These are phyloP conservation scores for Mimosa bimucronata DNA, from an alignment of 306 rosid species.

Conservation along the genomic window DNA sequence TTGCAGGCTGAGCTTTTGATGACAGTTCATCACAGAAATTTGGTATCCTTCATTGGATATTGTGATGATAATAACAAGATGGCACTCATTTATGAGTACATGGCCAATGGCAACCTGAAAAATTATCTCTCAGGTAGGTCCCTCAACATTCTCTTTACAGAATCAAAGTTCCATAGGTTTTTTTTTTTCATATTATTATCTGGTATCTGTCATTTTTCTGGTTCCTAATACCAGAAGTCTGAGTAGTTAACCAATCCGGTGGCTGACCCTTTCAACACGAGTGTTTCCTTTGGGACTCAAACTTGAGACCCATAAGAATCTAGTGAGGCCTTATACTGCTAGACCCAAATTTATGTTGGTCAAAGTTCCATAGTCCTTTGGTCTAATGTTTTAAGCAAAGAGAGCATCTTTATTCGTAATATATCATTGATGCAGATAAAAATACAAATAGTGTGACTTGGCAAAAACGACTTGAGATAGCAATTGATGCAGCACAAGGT, in stretches of 20 bases:
- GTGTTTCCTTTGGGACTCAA: too few relatives aligned
- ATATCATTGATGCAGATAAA: slow-evolving; percentile 49
- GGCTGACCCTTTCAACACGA: too few relatives aligned
- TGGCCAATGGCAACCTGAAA: slow-evolving; percentile 66
- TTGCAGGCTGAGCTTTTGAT: slow-evolving; percentile 66
- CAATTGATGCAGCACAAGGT: slow-evolving; percentile 75
- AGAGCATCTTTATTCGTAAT: slow-evolving; percentile 20
- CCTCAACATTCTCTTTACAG: not conserved
- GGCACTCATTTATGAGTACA: slow-evolving; percentile 66
- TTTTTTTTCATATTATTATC: too few relatives aligned
- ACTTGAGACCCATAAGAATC: too few relatives aligned
- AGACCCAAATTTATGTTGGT: too few relatives aligned
- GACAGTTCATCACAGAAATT: slow-evolving; percentile 65
- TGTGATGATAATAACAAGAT: slow-evolving; percentile 59
- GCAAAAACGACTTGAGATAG: slow-evolving; percentile 63
- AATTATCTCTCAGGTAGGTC: slow-evolving; percentile 53
- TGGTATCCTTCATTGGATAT: slow-evolving; percentile 60
- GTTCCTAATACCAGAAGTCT: too few relatives aligned
- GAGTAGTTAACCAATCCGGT: too few relatives aligned
- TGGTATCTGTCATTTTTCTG: too few relatives aligned
- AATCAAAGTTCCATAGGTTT: not conserved
- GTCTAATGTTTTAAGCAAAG: slow-evolving; percentile 12
- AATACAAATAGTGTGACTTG: slow-evolving; percentile 53
- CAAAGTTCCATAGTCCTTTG: not conserved
- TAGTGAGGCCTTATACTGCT: too few relatives aligned